phyloP scores from a whole-genome alignment of 768 basidiomycete species.

The Podaxis sp. region DNA sequence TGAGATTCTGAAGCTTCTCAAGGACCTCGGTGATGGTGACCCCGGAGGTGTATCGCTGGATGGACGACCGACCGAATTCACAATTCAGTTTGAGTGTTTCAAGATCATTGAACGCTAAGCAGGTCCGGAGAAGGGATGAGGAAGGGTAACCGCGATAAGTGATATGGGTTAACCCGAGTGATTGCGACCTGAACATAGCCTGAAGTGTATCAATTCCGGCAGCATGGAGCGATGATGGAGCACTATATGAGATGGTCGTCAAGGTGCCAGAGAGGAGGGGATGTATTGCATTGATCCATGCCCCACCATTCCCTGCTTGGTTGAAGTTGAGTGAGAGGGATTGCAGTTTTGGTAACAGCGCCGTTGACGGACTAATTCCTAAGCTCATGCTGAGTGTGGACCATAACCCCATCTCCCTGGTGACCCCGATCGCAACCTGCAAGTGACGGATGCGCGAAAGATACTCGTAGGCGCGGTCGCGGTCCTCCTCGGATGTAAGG shows the following conservation, averaged over 20 bases:
- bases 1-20: slow-evolving; percentile 5
- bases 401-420: slow-evolving; percentile 2
- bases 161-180: neutral
- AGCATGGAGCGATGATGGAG: neutral
- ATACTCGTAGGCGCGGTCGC: neutral
- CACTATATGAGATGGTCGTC: neutral
- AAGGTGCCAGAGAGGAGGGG: neutral
- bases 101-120: neutral
- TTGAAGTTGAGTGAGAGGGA: neutral
- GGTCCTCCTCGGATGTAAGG: neutral
- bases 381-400: slow-evolving; percentile 4
- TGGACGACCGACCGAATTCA: neutral
- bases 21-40: neutral
- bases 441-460: slow-evolving; percentile 4
- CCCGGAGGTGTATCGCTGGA: neutral
- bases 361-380: neutral
- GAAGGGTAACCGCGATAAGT: neutral
- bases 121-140: neutral
- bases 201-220: neutral
- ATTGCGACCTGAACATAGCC: neutral
- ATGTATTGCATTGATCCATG: neutral
- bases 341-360: neutral
- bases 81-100: neutral
- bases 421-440: neutral
- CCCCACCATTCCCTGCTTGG: neutral